These are phyloP conservation scores for Ganoderma boninense DNA, from an alignment of 1,284 basidiomycete species.

Conservation along the genomic window DNA sequence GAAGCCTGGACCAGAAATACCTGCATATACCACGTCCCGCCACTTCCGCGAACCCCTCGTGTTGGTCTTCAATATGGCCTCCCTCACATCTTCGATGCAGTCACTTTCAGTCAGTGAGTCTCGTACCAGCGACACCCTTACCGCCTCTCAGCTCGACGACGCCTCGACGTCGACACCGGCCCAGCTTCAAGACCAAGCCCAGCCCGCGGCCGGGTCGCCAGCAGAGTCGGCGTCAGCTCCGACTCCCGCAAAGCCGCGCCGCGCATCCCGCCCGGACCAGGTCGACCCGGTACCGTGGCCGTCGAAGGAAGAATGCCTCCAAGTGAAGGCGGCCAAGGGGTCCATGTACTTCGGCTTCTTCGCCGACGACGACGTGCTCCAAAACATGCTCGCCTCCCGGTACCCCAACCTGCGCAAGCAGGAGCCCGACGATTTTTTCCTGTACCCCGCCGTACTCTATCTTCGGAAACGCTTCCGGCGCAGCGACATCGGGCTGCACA, in stretches of 20 bases:
- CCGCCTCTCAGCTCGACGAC: background rate
- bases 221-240: background rate
- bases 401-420: background rate
- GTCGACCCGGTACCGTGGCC: background rate
- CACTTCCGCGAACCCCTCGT: too few relatives aligned
- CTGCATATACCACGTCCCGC: too few relatives aligned
- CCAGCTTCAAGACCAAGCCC: background rate
- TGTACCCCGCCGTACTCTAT: background rate
- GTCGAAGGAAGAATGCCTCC: background rate
- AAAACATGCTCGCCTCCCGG: background rate
- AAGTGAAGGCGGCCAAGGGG: background rate
- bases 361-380: background rate
- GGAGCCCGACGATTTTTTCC: background rate
- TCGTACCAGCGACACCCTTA: background rate
- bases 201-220: too few relatives aligned
- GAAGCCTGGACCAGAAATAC: too few relatives aligned
- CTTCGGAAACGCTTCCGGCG: background rate
- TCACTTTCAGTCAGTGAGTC: background rate
- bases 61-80: background rate
- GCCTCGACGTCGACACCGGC: background rate
- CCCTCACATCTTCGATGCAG: background rate
- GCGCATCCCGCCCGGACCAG: background rate
- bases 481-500: background rate
- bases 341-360: constrained; percentile 1
- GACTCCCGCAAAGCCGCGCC: constrained; percentile 5